Base-by-base conservation (phyloP, 768 basidiomycete genomes). In the Candolleomyces aberdarensis region DNA sequence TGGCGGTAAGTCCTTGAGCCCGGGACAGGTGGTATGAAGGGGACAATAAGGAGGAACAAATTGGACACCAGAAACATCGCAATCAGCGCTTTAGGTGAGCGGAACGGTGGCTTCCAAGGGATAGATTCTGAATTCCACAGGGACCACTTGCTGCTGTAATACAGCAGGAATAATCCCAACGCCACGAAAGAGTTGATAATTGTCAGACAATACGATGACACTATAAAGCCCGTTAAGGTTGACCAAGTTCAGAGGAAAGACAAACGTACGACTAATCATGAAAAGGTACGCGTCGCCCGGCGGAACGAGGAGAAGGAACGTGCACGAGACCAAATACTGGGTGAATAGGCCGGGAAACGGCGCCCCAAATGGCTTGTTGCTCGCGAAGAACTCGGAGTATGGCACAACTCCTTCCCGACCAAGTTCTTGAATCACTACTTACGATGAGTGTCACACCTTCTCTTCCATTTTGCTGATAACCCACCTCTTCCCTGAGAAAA, bases 251-350 rank as follows among this genome's bases (percentile, higher is more conserved):
- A 22, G 56, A 17, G 14, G 11, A 50, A 20, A 13, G 52, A 32
- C 3, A 17, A 20, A 70, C 87, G 62, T 56, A 87, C 89, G 68
- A 66, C 83, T 88, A 59, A 89, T 77, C 65, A 86, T 78, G 71
- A 92, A 90, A 32, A 85, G 77, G 66, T 89, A 92, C 0, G 87
- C 88, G 64, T 92, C 90, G 3, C 91, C 89, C 0, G 87, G 80
- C 0, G 90, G 91, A 0, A 86, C 77, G 1, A 78, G 76, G 6
- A 84, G 65, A 51, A 88, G 74, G 59, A 88, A 75, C 11, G 79
- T 64, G 20, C 82, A 78, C 0, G 87, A 88, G 15, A 89, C 66
- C 5, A 83, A 19, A 71, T 85, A 92, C 64, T 89, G 88, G 0
- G 79, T 74, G 51, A 85, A 79, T 3, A 92, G 74, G 0, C 87